Conservation (phyloP, 257 asterid species). For the Jacaranda mimosifolia region DNA sequence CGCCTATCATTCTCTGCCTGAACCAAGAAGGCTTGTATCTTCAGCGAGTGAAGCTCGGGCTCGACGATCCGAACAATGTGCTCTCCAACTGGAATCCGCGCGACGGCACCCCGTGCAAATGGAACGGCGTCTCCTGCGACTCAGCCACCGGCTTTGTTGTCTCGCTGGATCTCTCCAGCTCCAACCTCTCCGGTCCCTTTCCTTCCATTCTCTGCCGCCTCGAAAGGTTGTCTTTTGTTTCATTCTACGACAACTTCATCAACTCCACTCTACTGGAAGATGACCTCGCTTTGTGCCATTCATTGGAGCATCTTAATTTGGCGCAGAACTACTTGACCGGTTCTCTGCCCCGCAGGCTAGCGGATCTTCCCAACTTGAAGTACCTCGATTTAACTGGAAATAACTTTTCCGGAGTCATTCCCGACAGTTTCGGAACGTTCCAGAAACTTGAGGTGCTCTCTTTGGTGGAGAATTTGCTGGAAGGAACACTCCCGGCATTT, state of each 20-base stretch:
- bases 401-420: conserved; percentile 88
- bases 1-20: conserved; percentile 48
- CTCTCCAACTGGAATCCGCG: conserved; percentile 74
- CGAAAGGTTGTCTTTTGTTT: conserved; percentile 55
- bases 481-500: conserved; percentile 76
- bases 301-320: conserved; percentile 82
- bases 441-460: conserved; percentile 84
- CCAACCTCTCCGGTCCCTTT: conserved; percentile 86
- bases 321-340: conserved; percentile 88
- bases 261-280: conserved; percentile 63
- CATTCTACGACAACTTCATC: conserved; percentile 77
- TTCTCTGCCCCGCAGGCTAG: conserved; percentile 55
- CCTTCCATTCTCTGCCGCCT: conserved; percentile 80
- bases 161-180: conserved; percentile 78
- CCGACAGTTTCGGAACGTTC: conserved; percentile 76
- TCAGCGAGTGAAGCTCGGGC: conserved; percentile 64
- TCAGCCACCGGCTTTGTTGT: conserved; percentile 54
- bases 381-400: conserved; percentile 91
- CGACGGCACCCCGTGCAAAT: conserved; percentile 73
- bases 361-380: conserved; percentile 70
- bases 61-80: conserved; percentile 78
- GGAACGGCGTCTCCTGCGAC: conserved; percentile 85
- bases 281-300: conserved; percentile 59
- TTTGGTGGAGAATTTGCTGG: conserved; percentile 77
- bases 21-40: conserved; percentile 77